Evolutionary conservation across 2,329 filamentous ascomycete species (phyloP), one percentile per base, ranked within the genome.

Genomic region (Pestalotiopsis sp.): DNA sequence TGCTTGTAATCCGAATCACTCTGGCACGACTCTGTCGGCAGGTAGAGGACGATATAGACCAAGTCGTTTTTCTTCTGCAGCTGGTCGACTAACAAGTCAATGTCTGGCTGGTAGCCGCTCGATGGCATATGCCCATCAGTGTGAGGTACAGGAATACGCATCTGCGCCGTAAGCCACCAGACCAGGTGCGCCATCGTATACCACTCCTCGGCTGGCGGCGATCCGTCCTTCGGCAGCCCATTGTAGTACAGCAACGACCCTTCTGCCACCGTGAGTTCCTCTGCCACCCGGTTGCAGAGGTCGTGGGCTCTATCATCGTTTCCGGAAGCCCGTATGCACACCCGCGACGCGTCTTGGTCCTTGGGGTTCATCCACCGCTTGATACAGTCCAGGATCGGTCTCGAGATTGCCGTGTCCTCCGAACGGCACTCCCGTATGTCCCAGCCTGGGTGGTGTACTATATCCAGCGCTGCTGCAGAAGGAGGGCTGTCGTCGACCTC

Each of bases 211-310:
- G 55, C 64, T 0, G 52, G 64, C 35, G 64, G 55, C 2, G 52
- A 9, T 17, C 55, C 55, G 1, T 66, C 55, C 11, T n/a, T 26
- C 10, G 64, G 64, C 1, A 58, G 55, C 6, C 64, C 64, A 10
- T 66, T 66, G 64, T 66, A 66, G 14, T 55, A 66, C 11, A 66
- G 52, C 6, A 66, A 20, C 13, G 30, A 59, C 7, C 9, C 22
- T 10, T 26, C 6, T 22, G 63, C 17, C 24, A 14, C 40, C 17
- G 55, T 35, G 1, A 66, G n/a, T 20, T 58, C 64, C 1, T 66
- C 11, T 20, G 48, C 55, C 20, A 66, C 35, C 30, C 38, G 17
- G 55, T 40, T 66, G n/a, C 64, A 66, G n/a, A 66, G 64, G 22
- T 58, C 64, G 20, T 66, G 64, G 3, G 14, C 22, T 4, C 0